Base-by-base conservation (phyloP, 495 filamentous ascomycete genomes). In the Podospora pseudocomata region DNA sequence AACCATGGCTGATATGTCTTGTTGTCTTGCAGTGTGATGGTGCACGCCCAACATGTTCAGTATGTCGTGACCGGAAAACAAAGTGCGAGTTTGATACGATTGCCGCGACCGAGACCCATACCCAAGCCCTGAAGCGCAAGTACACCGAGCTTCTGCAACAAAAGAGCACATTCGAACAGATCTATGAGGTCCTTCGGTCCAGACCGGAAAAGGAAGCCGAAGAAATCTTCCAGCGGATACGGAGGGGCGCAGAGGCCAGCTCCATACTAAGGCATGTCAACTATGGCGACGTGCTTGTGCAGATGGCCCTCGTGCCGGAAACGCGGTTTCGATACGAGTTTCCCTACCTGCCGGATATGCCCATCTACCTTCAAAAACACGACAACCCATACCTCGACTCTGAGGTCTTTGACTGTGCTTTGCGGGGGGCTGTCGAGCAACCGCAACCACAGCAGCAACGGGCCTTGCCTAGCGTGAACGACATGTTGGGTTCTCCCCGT, bases 101-200 rank as follows among this genome's bases (percentile, higher is more conserved):
- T 58, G 55, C 73, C 26, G 75, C 71, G 6, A 63, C 74, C 20
- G 80, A 82, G 64, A 81, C 79, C 18, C 76, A 80, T 53, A 74
- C 79, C 1, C 79, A 81, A 60, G 80, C 79, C 7, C 67, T 80
- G 20, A 82, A 80, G 69, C 75, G 80, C 44, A 82, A 80, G 69
- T 77, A 73, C 65, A 71, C 60, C 62, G 79, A 81, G 65, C 64
- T 80, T 23, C 76, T 78, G 63, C 65, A 55, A 60, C 75, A 73
- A 16, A 77, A 75, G 20, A 74, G 75, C 13, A 69, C 76, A 0
- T 77, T 74, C 61, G 74, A 81, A 67, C 72, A 79, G 64, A 66
- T 82, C 20, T 80, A 72, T 65, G 73, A 74, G 1, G 55, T 79
- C 4, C 71, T 82, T 19, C 71, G 76, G 60, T 72, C 69, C 16